phyloP scores from a whole-genome alignment of 345 rosid species.

The Hibiscus trionum region DNA sequence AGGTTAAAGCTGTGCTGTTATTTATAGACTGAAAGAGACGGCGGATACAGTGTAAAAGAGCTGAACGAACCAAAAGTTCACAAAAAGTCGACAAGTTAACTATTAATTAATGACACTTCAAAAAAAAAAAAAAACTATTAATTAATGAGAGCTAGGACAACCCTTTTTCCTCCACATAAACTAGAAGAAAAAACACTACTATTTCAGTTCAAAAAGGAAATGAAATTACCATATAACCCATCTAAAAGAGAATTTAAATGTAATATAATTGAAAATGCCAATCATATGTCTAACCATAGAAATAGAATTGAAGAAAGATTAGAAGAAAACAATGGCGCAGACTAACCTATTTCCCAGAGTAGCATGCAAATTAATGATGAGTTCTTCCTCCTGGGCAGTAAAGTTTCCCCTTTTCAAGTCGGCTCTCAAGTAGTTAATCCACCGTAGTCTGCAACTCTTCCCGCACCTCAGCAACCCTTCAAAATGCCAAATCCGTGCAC shows the following conservation, averaged over 20 bases:
- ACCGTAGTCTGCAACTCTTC: constrained; percentile 83
- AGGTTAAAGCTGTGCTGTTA: neutral
- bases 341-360: constrained; percentile 71
- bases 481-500: neutral
- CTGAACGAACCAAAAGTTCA: neutral
- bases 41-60: neutral
- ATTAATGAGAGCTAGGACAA: neutral
- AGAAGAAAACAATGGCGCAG: neutral
- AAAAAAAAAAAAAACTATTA: too few species aligned
- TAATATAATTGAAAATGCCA: neutral
- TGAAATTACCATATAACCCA: neutral
- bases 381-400: constrained; percentile 54
- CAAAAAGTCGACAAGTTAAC: neutral
- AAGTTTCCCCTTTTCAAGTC: constrained; percentile 83
- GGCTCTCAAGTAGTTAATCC: constrained; percentile 74
- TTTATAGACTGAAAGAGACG: neutral
- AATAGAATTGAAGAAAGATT: too few species aligned
- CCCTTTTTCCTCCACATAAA: neutral
- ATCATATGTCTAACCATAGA: too few species aligned
- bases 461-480: constrained; percentile 83
- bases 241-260: neutral
- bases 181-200: neutral
- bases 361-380: constrained; percentile 58
- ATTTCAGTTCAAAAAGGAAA: neutral
- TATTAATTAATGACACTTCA: too few species aligned